Conservation (phyloP, 441 rosid species). For the Manihot esculenta region DNA sequence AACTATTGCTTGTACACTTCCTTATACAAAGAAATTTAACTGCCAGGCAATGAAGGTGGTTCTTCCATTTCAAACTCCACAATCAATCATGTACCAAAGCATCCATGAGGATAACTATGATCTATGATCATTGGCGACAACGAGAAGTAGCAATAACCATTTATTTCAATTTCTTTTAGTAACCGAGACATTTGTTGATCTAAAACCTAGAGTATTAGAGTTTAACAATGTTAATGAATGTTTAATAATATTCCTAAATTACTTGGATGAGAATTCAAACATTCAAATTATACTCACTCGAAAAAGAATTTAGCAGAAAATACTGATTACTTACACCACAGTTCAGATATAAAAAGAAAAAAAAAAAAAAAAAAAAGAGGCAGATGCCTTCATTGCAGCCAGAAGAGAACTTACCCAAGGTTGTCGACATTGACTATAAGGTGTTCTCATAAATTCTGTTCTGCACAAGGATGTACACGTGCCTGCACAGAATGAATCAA, state of each 20-base stretch:
- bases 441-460: constrained; percentile 18
- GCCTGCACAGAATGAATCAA: constrained; percentile 29
- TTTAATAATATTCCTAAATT: neutral
- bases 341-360: constrained; percentile 14
- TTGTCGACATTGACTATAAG: constrained; percentile 32
- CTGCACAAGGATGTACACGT: constrained; percentile 28
- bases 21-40: neutral
- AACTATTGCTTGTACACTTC: neutral
- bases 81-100: neutral
- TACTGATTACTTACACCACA: no score
- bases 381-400: neutral
- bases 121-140: neutral
- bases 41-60: neutral
- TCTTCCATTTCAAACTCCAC: neutral
- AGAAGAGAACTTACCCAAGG: constrained; percentile 46
- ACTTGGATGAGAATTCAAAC: neutral
- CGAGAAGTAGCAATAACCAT: neutral
- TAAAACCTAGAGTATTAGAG: neutral
- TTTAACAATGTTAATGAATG: neutral
- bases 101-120: neutral
- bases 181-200: neutral
- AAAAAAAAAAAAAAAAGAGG: no score
- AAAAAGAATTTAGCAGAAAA: no score
- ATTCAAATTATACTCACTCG: neutral
- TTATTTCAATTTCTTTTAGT: neutral